Conservation (phyloP, 2,329 filamentous ascomycete genomes). For the Karstenula rhodostoma region DNA sequence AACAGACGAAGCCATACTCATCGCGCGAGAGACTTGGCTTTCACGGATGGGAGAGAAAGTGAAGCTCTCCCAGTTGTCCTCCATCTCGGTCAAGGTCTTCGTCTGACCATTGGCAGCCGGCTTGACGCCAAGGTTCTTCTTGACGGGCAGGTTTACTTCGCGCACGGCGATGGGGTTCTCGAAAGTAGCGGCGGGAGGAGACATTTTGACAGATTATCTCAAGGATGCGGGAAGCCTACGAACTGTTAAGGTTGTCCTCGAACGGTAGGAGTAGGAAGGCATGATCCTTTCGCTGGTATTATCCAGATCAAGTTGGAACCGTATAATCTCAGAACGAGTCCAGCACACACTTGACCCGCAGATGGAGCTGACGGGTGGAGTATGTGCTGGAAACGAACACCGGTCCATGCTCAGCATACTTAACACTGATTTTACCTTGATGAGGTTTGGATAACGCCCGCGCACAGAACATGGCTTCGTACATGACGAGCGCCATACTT, state of each 20-base stretch:
- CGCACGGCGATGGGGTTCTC: conserved; percentile 51
- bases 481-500: conserved; percentile 44
- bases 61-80: conserved; percentile 82
- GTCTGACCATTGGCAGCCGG: conserved; percentile 55
- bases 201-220: conserved; percentile 63
- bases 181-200: conserved; percentile 75
- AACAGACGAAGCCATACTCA: conserved; percentile 61
- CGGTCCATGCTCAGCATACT: conserved; percentile 54
- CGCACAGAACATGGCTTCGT: conserved; percentile 39
- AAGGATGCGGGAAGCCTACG: conserved; percentile 41
- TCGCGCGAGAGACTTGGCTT: conserved; percentile 89
- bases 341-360: conserved; percentile 19
- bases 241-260: conserved; percentile 40
- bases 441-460: conserved; percentile 45
- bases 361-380: conserved; percentile 13
- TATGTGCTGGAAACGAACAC: conserved; percentile 45
- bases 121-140: conserved; percentile 58
- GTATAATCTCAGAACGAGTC: conserved; percentile 83
- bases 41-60: conserved; percentile 87
- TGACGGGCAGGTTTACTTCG: conserved; percentile 48
- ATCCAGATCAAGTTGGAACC: conserved; percentile 97
- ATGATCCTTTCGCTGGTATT: conserved; percentile 99
- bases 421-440: conserved; percentile 50
- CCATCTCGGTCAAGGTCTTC: conserved; percentile 70
- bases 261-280: conserved; percentile 64